A percentile compares a stretch with the other conserved stretches of the same genome.
Conservation (phyloP, 1,284 basidiomycete genomes). For the Microbotryomycetes sp. region DNA sequence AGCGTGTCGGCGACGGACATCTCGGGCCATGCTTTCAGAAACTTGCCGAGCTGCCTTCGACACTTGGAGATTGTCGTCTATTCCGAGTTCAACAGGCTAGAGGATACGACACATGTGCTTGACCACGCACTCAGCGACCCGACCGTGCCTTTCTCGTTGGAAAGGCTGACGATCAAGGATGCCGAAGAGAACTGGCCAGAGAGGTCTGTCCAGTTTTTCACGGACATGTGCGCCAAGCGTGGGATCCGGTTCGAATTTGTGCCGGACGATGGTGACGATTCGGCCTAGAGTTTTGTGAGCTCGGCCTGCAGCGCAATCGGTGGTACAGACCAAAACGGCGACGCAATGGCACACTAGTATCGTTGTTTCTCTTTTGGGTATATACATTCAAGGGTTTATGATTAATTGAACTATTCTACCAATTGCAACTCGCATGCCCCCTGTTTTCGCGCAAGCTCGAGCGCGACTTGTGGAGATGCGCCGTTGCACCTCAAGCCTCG, state of each 20-base stretch:
- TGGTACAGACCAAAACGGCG: too few relatives aligned
- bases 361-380: too few relatives aligned
- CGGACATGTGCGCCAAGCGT: not conserved
- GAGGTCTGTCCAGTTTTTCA: not conserved
- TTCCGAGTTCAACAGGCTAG: not conserved
- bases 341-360: too few relatives aligned
- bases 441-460: too few relatives aligned
- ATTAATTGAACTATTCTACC: too few relatives aligned
- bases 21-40: not conserved
- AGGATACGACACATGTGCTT: not conserved
- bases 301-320: too few relatives aligned
- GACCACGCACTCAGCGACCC: not conserved
- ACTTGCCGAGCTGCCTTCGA: not conserved
- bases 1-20: not conserved
- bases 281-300: too few relatives aligned
- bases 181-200: not conserved
- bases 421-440: too few relatives aligned
- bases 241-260: not conserved
- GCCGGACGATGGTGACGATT: not conserved
- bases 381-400: too few relatives aligned
- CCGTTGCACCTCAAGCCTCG: too few relatives aligned
- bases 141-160: not conserved
- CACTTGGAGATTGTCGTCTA: not conserved
- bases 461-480: too few relatives aligned
- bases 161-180: not conserved